Evolutionary conservation across 2,329 filamentous ascomycete species (phyloP).

Genomic region (Podosphaera fusca): DNA sequence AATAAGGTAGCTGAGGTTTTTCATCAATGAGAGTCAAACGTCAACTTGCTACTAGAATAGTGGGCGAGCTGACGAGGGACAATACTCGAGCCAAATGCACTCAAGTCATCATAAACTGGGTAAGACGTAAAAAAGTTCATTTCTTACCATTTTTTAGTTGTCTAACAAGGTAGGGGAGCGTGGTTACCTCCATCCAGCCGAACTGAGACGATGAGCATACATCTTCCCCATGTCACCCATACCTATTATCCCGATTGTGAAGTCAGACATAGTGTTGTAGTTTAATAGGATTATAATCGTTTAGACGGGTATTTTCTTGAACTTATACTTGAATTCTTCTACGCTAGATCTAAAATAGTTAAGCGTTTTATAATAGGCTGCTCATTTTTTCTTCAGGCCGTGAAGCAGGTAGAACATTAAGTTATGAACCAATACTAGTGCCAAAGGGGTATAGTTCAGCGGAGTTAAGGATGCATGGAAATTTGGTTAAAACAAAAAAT

Average conservation of each 20-base stretch:
- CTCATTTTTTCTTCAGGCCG: neutral
- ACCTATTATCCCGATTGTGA: constrained; percentile 80
- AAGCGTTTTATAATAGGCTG: neutral
- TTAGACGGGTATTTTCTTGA: neutral
- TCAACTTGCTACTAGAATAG: constrained; percentile 52
- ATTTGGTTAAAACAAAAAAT: no score
- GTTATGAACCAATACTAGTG: no score
- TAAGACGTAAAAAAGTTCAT: neutral
- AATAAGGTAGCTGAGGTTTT: constrained; percentile 97
- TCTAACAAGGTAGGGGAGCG: neutral
- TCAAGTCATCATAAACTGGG: constrained; percentile 79
- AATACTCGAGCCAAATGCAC: constrained; percentile 99
- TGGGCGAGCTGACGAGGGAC: constrained; percentile 34
- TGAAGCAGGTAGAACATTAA: no score
- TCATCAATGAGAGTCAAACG: constrained; percentile 78
- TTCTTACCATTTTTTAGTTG: neutral
- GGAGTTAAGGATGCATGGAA: no score
- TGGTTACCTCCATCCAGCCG: constrained; percentile 85
- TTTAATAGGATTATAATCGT: neutral
- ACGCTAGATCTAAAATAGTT: neutral
- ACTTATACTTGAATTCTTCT: neutral
- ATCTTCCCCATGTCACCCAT: constrained; percentile 99
- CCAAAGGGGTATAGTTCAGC: no score
- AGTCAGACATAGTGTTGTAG: constrained; percentile 20
- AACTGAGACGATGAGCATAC: constrained; percentile 75